phyloP scores from a whole-genome alignment of 768 basidiomycete species.

The Gymnopilus junonius region DNA sequence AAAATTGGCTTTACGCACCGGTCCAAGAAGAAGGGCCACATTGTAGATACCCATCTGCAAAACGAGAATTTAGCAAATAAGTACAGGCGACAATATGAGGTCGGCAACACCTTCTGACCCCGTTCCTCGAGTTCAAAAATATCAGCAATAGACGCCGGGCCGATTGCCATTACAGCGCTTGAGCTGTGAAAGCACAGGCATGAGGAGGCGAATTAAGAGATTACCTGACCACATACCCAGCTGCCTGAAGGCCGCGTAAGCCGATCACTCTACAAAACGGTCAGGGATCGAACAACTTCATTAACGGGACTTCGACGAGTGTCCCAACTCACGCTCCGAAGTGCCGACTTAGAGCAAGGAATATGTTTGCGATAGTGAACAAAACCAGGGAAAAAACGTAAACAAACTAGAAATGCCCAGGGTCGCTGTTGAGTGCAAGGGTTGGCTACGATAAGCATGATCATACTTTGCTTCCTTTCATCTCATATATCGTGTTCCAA shows the following conservation, averaged over 20 bases:
- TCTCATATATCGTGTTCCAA: slow-evolving; percentile 75
- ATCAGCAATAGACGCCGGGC: slow-evolving; percentile 79
- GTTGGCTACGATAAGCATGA: not conserved
- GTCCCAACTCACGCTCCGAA: slow-evolving; percentile 38
- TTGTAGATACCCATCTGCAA: slow-evolving; percentile 77
- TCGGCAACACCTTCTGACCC: slow-evolving; percentile 54
- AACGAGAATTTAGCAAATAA: not conserved
- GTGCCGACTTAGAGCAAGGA: slow-evolving; percentile 57
- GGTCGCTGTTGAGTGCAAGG: not conserved
- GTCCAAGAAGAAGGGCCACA: slow-evolving; percentile 82
- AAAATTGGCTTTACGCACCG: slow-evolving; percentile 36
- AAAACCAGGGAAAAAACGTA: slow-evolving; percentile 57
- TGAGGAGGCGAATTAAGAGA: not conserved
- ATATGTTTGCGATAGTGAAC: slow-evolving; percentile 56
- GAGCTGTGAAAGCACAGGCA: slow-evolving; percentile 43
- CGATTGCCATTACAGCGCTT: slow-evolving; percentile 70
- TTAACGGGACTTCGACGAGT: not conserved
- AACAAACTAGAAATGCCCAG: slow-evolving; percentile 39
- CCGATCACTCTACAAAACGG: slow-evolving; percentile 53
- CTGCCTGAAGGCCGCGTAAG: slow-evolving; percentile 69
- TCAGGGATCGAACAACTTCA: not conserved
- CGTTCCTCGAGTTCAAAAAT: slow-evolving; percentile 76
- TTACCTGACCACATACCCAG: slow-evolving; percentile 47
- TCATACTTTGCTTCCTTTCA: slow-evolving; percentile 71
- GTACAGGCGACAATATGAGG: not conserved